Base-by-base conservation (phyloP, 768 basidiomycete species). In the Pilatotrama ljubarskyi region DNA sequence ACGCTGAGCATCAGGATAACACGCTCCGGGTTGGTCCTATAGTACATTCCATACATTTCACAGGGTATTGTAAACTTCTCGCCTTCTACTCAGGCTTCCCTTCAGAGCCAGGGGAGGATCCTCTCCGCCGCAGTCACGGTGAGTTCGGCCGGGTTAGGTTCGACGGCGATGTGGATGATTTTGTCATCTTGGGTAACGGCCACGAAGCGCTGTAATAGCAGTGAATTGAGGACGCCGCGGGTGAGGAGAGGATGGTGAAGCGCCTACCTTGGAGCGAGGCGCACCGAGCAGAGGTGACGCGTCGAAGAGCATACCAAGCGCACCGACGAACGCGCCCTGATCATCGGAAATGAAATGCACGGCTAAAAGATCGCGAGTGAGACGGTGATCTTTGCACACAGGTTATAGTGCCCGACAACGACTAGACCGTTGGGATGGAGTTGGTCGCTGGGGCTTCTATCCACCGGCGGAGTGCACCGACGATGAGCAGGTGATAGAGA, bases 141-240 rank as follows among this genome's bases (percentile, higher is more conserved):
- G 37, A 81, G 66, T 26, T 78, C 68, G 29, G 67, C 62, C 25
- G 81, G 72, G 44, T 66, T 68, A 24, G 69, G 65, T 71, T 82
- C 81, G 20, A 81, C 74, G 29, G 72, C 78, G 59, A 92, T 67
- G 60, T 84, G 83, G 58, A 81, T 80, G 64, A 94, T 82, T 57
- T 83, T 82, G 50, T 91, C 80, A 63, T 87, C 80, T 24, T 94
- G 85, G 58, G 89, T 68, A 63, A 91, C 74, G 46, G 91, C 64
- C 17, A 83, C 88, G 59, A 83, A 90, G 47, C 88, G 83, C 57
- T 87, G 55, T n/a, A 63, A 20, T 73, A 67, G 50, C 63, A 57
- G 26, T 35, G 6, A 35, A 6, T 11, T 35, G 1, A 5, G 14
- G 32, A 22, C 20, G 48, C 24, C 5, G 2, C 2, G 20, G 1